A percentile compares a stretch with the other conserved stretches of the same genome.
phyloP scores from a whole-genome alignment of 192 early-diverging fungal species.

The Borealophlyctis nickersoniae region DNA sequence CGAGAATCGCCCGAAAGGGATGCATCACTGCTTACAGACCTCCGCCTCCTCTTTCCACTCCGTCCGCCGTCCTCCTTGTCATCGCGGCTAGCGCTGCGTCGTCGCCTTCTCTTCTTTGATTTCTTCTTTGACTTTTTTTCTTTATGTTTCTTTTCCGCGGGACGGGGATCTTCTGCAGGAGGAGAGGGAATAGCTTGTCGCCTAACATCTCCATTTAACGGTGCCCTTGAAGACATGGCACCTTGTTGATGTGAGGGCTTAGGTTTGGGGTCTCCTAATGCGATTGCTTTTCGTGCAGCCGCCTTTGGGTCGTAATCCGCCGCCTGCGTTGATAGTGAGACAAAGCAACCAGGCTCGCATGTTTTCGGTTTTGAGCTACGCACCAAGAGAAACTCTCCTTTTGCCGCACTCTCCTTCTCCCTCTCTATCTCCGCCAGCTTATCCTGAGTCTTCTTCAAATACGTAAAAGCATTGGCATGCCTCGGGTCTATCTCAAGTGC shows the following conservation, averaged over 20 bases:
- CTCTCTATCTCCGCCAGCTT: conserved; percentile 21
- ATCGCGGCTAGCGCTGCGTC: neutral
- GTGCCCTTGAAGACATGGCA: neutral
- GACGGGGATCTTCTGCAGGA: neutral
- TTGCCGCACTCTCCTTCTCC: conserved; percentile 22
- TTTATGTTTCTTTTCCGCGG: neutral
- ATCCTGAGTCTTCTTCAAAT: conserved; percentile 1
- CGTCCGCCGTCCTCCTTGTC: neutral
- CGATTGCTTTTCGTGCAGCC: too few relatives aligned
- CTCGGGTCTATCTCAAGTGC: conserved; percentile 15
- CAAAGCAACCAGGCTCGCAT: neutral
- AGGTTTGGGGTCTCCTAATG: too few relatives aligned
- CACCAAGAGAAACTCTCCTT: conserved; percentile 25
- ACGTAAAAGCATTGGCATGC: conserved; percentile 11
- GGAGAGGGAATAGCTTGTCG: neutral
- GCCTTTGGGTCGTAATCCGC: conserved; percentile 11
- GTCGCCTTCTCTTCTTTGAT: neutral
- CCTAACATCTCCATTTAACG: too few relatives aligned
- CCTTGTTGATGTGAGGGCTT: neutral
- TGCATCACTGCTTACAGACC: too few relatives aligned
- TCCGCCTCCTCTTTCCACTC: neutral
- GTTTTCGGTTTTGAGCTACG: too few relatives aligned
- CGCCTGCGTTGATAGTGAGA: neutral
- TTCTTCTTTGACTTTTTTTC: conserved; percentile 12
- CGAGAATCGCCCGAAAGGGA: too few relatives aligned